Evolutionary conservation across 108 stramenopile genomes (phyloP), one percentile per base, ranked within the genome.

Genomic region (Cyclotella kingstonii): DNA sequence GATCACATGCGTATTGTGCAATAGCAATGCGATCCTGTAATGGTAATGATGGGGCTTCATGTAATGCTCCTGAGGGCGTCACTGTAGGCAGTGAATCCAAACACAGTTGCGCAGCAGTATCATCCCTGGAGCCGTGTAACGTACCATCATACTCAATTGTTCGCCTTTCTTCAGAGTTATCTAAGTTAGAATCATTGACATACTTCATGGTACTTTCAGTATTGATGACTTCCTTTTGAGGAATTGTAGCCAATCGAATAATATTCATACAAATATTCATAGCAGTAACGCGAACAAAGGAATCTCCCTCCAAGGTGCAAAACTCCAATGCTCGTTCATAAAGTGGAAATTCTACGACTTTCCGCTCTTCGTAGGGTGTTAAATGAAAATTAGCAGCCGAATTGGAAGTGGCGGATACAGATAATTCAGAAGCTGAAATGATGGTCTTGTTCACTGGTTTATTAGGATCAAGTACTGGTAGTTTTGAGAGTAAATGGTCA

Each of bases 241-340:
- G 53, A 8, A 83, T 73, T 5, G 89, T 83, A 9, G 86, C 73
- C 30, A 93, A 68, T 50, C 89, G 80, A 52, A 94, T 64, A 23
- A 86, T 86, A 52, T 94, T 94, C 67, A 94, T 74, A 69, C 92
- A 94, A 14, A 94, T 79, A 61, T 89, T 94, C 87, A 94, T 87
- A 39, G 89, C 92, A 7, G 92, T 94, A 11, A 86, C 80, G 14
- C 89, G 69, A 18, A 94, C 83, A 54, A 94, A 94, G 9, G 86
- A 84, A 68, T 94, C 92, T 38, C 89, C 81, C 44, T 89, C 86
- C 9, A 73, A 63, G 2, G 86, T 56, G 57, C 92, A 94, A 58
- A 90, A 90, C 68, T 94, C 86, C 47, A 94, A 62, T 18, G 92
- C 89, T 28, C 92, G 74, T 33, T 79, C 83, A 57, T 94, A 94